Conservation (phyloP, 2,329 filamentous ascomycete genomes). For the Calonectria pseudoreteaudii region DNA sequence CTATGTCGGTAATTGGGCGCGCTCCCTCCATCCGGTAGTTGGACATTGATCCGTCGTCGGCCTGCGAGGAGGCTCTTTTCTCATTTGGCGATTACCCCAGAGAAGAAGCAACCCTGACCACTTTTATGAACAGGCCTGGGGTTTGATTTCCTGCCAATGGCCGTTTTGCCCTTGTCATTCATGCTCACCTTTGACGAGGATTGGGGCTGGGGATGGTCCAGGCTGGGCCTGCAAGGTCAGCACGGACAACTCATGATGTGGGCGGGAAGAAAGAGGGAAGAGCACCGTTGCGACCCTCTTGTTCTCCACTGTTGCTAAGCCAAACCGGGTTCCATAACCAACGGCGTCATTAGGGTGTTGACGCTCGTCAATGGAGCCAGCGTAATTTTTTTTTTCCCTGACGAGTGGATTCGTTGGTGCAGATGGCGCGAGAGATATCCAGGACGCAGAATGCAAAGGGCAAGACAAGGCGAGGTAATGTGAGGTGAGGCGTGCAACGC, state of each 20-base stretch:
- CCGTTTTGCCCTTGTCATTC: constrained; percentile 14
- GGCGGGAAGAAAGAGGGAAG: not conserved
- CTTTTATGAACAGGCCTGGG: not conserved
- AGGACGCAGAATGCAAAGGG: not conserved
- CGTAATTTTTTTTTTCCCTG: not conserved
- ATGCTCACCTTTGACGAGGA: constrained; percentile 3
- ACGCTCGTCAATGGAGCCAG: constrained; percentile 5
- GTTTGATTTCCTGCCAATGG: constrained; percentile 4
- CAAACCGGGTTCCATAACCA: not conserved
- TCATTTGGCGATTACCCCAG: constrained; percentile 33
- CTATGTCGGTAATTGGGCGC: constrained; percentile 21
- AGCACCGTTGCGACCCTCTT: not conserved
- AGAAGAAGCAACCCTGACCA: constrained; percentile 21
- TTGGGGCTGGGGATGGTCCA: constrained; percentile 16
- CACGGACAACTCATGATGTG: not conserved
- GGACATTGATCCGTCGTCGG: not conserved
- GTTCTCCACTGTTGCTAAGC: not conserved
- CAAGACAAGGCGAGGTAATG: not conserved
- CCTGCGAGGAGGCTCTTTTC: not conserved
- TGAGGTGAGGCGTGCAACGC: not conserved
- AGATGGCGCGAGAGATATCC: not conserved
- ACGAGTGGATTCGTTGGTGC: not conserved
- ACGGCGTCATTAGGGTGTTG: not conserved
- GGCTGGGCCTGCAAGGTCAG: constrained; percentile 8
- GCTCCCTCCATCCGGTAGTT: constrained; percentile 10